Evolutionary conservation across 2,329 filamentous ascomycete species (phyloP).

Genomic region (Colletotrichum tofieldiae): DNA sequence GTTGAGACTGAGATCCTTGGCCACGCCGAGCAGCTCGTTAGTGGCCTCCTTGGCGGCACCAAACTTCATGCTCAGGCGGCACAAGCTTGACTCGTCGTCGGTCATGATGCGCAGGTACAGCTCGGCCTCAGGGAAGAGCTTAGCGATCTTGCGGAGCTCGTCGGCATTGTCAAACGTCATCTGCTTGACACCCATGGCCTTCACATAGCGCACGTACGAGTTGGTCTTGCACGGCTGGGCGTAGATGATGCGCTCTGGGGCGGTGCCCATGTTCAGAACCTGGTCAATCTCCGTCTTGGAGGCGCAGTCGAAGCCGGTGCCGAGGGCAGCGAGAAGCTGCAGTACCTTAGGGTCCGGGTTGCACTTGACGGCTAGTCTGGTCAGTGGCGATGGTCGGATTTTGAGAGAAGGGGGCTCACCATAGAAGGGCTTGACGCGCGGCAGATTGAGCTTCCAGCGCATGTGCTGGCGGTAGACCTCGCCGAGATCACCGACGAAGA

Average conservation of each 20-base stretch:
- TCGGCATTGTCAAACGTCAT: constrained; percentile 99
- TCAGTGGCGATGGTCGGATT: neutral
- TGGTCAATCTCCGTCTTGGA: constrained; percentile 98
- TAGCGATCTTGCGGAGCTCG: constrained; percentile 97
- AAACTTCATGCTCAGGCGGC: constrained; percentile 97
- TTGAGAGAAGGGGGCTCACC: constrained; percentile 67
- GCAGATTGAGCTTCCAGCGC: constrained; percentile 96
- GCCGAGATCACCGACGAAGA: constrained; percentile 98
- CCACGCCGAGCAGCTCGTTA: constrained; percentile 82
- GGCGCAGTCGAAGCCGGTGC: constrained; percentile 97
- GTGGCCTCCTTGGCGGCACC: constrained; percentile 91
- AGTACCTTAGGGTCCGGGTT: constrained; percentile 95
- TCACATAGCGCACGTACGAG: constrained; percentile 94
- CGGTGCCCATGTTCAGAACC: constrained; percentile 85
- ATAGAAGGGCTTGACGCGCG: constrained; percentile 96
- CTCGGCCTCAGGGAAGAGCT: constrained; percentile 89
- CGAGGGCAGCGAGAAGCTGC: constrained; percentile 87
- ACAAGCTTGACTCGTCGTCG: constrained; percentile 94
- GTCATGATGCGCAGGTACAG: constrained; percentile 95
- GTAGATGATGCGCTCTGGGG: constrained; percentile 95
- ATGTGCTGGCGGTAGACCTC: constrained; percentile 99
- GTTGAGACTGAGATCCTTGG: constrained; percentile 86
- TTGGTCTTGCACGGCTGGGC: constrained; percentile 99
- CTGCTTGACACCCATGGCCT: constrained; percentile 88
- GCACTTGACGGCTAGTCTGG: constrained; percentile 88